Conservation (phyloP, 805 yeast genomes). For the Hanseniaspora vineae region DNA sequence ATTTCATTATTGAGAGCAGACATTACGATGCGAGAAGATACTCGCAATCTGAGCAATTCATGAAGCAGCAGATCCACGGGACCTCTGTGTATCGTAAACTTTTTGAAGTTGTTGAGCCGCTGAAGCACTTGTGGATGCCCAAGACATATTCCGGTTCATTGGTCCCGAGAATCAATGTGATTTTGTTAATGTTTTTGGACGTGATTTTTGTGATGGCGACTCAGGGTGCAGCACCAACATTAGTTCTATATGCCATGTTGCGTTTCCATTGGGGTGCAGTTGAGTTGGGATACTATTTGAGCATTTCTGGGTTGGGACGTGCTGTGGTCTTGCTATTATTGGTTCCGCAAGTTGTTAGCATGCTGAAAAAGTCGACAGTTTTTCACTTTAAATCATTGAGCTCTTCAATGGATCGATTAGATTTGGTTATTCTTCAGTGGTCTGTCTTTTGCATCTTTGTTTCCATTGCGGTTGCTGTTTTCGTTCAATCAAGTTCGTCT, state of each 20-base stretch:
- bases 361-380: conserved; percentile 11
- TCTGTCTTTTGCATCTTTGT: conserved; percentile 29
- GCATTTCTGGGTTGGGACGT: conserved; percentile 36
- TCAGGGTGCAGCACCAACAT: conserved; percentile 28
- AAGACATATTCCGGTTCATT: conserved; percentile 19
- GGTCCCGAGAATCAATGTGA: conserved; percentile 33
- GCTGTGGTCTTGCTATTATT: conserved; percentile 36
- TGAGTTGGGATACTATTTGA: conserved; percentile 42
- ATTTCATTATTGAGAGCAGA: conserved; percentile 52
- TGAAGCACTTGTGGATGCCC: conserved; percentile 39
- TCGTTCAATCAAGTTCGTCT: conserved; percentile 14
- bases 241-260: conserved; percentile 41
- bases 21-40: conserved; percentile 38
- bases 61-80: background rate
- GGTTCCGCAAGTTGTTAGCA: conserved; percentile 35
- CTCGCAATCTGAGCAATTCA: conserved; percentile 27
- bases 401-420: conserved; percentile 37
- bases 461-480: conserved; percentile 23
- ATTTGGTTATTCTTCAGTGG: conserved; percentile 26
- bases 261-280: conserved; percentile 41
- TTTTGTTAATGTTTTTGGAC: conserved; percentile 37
- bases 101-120: conserved; percentile 29
- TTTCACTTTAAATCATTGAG: conserved; percentile 12
- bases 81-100: conserved; percentile 2
- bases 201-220: conserved; percentile 28